Evolutionary conservation across 2,329 filamentous ascomycete genomes (phyloP).

Genomic region (Neurospora crassa): DNA sequence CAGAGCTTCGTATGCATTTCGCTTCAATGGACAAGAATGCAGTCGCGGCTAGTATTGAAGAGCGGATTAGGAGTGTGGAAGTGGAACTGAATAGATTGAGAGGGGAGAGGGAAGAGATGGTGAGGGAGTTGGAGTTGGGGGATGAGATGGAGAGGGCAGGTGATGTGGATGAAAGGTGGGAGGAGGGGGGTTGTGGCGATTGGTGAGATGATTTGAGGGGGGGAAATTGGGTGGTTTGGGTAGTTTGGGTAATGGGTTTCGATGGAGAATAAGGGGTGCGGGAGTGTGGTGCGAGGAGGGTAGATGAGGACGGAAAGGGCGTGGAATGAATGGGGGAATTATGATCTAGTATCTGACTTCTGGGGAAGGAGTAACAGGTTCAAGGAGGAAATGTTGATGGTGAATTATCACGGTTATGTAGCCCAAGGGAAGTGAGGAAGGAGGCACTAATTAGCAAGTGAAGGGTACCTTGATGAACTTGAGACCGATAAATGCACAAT

Average conservation of each 20-base stretch:
- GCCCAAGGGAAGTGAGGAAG: no score
- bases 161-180: not conserved
- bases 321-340: not conserved
- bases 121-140: not conserved
- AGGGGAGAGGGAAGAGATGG: not conserved
- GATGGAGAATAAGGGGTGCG: not conserved
- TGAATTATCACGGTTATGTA: no score
- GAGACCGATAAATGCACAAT: not conserved
- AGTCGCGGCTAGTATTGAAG: not conserved
- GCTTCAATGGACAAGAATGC: not conserved
- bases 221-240: not conserved
- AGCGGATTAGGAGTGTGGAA: not conserved
- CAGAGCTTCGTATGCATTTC: not conserved
- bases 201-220: not conserved
- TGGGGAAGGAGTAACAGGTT: not conserved
- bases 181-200: not conserved
- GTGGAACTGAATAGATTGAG: not conserved
- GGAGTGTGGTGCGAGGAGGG: not conserved
- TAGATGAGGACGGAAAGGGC: not conserved
- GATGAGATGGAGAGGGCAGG: not conserved
- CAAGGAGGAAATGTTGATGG: not conserved
- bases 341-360: not conserved
- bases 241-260: not conserved
- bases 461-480: no score
- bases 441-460: no score